phyloP scores from a whole-genome alignment of 768 basidiomycete genomes.

The Tremella mesenterica region DNA sequence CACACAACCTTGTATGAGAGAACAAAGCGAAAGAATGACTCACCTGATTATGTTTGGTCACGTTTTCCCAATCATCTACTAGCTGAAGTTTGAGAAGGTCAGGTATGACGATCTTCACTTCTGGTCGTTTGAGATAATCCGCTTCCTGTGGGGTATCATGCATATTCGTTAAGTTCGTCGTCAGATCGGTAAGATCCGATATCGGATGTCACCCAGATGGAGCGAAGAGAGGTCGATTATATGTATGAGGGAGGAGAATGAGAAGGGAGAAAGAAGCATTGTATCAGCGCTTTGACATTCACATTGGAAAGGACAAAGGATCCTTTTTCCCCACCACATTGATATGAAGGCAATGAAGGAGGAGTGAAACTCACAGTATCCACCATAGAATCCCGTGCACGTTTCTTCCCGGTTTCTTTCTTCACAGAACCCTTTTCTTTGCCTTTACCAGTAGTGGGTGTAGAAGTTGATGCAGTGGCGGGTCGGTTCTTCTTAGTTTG shows the following conservation, averaged over 20 bases:
- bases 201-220: neutral
- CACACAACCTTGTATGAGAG: neutral
- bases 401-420: constrained; percentile 55
- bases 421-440: constrained; percentile 29
- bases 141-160: constrained; percentile 62
- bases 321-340: no score
- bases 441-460: constrained; percentile 11
- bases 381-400: constrained; percentile 43
- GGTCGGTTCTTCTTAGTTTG: constrained; percentile 47
- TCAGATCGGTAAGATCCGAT: no score
- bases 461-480: constrained; percentile 25
- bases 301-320: no score
- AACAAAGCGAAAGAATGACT: constrained; percentile 10
- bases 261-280: neutral
- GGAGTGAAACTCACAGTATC: constrained; percentile 29
- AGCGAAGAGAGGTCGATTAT: neutral
- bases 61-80: constrained; percentile 95
- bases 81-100: constrained; percentile 79
- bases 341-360: neutral
- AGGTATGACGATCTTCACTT: constrained; percentile 82
- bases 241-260: neutral
- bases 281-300: no score
- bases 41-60: constrained; percentile 90
- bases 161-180: no score
- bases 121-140: constrained; percentile 67